phyloP scores from a whole-genome alignment of 2,329 filamentous ascomycete species.

The Alternaria infectoria region DNA sequence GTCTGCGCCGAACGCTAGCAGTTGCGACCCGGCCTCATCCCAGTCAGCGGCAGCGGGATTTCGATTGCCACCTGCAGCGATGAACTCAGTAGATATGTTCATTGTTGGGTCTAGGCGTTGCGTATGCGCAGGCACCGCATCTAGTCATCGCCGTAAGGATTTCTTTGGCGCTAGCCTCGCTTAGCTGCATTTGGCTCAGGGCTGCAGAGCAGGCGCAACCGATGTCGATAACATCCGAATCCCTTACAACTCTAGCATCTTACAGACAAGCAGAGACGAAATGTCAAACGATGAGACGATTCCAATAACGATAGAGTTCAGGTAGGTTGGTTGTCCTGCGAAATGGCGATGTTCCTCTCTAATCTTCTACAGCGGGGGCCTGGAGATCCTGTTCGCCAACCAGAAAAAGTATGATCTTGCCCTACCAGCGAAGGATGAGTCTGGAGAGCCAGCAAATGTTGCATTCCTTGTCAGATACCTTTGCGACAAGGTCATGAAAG shows the following conservation, averaged over 20 bases:
- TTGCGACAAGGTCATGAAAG: slow-evolving; percentile 82
- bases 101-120: slow-evolving; percentile 30
- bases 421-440: slow-evolving; percentile 67
- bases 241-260: not conserved
- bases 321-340: slow-evolving; percentile 44
- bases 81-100: slow-evolving; percentile 53
- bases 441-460: slow-evolving; percentile 70
- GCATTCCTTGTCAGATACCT: slow-evolving; percentile 79
- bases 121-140: slow-evolving; percentile 17
- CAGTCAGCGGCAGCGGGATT: slow-evolving; percentile 91
- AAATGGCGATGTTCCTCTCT: not conserved
- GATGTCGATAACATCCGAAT: not conserved
- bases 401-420: slow-evolving; percentile 73
- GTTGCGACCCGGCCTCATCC: slow-evolving; percentile 66
- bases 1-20: slow-evolving; percentile 88
- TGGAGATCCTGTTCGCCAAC: slow-evolving; percentile 93
- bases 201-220: slow-evolving; percentile 10
- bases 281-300: slow-evolving; percentile 49
- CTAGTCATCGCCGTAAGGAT: slow-evolving; percentile 33
- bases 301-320: slow-evolving; percentile 75
- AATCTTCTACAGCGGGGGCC: slow-evolving; percentile 68
- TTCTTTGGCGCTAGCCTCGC: slow-evolving; percentile 43
- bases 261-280: slow-evolving; percentile 16
- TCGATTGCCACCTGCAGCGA: slow-evolving; percentile 86
- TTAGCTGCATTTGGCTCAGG: slow-evolving; percentile 17